phyloP scores from a whole-genome alignment of 2,329 filamentous ascomycete genomes.

The Epichloe typhina region DNA sequence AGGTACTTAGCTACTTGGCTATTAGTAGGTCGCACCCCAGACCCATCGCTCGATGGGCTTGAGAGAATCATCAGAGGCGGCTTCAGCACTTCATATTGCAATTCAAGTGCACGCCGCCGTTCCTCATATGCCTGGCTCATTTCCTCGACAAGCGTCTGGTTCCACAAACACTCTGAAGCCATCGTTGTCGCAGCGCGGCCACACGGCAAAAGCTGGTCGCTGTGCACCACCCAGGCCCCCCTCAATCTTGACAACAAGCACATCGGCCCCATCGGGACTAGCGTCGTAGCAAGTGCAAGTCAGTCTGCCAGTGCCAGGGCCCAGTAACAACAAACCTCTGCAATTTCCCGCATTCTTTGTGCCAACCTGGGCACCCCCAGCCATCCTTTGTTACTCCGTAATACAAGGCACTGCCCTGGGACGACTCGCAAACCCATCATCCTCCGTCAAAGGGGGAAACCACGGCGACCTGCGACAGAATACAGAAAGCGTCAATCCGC shows the following conservation, averaged over 20 bases:
- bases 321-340: conserved; percentile 18
- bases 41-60: too few relatives aligned
- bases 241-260: not conserved
- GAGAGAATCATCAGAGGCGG: too few relatives aligned
- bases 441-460: conserved; percentile 3
- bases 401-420: not conserved
- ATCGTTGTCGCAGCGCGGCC: not conserved
- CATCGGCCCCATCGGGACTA: conserved; percentile 7
- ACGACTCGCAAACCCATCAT: conserved; percentile 2
- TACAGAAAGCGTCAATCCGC: conserved; percentile 1
- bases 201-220: not conserved
- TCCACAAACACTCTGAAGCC: not conserved
- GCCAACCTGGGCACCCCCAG: conserved; percentile 5
- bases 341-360: conserved; percentile 25
- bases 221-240: conserved; percentile 1
- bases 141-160: not conserved
- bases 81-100: too few relatives aligned
- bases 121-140: not conserved
- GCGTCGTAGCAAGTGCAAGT: conserved; percentile 11
- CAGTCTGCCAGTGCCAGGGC: conserved; percentile 1
- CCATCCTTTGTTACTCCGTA: conserved; percentile 5
- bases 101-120: too few relatives aligned
- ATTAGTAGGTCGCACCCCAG: too few relatives aligned
- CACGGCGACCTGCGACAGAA: conserved; percentile 5
- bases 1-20: too few relatives aligned